A percentile compares a stretch with the other conserved stretches of the same genome.
These are phyloP conservation scores for Oryza meridionalis DNA, from an alignment of 176 grass and related monocot genomes.

Conservation along the genomic window DNA sequence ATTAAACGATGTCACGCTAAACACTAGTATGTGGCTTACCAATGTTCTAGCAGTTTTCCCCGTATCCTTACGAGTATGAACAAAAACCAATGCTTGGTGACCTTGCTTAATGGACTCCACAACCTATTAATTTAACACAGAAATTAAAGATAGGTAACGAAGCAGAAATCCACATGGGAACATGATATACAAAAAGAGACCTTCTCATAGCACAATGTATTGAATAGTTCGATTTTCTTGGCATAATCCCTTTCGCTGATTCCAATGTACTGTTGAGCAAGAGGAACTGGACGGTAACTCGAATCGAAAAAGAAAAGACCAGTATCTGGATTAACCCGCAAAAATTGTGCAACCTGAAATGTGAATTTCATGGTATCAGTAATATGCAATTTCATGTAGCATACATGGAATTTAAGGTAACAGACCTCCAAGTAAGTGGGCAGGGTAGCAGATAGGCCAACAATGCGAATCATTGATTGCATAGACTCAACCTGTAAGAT, in stretches of 20 bases:
- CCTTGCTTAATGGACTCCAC: constrained; percentile 94
- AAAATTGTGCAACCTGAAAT: constrained; percentile 94
- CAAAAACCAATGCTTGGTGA: constrained; percentile 94
- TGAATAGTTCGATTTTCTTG: constrained; percentile 76
- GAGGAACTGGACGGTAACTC: constrained; percentile 91
- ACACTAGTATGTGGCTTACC: constrained; percentile 39
- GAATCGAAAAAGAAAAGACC: constrained; percentile 95
- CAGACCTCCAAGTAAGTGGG: constrained; percentile 92
- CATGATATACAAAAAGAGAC: constrained; percentile 40
- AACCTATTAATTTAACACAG: constrained; percentile 47
- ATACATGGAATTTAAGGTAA: constrained; percentile 39
- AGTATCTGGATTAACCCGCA: constrained; percentile 82
- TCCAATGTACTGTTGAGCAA: constrained; percentile 96
- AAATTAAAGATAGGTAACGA: constrained; percentile 12
- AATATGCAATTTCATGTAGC: constrained; percentile 26
- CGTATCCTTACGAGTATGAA: constrained; percentile 96
- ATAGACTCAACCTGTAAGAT: constrained; percentile 91
- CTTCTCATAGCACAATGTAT: constrained; percentile 89
- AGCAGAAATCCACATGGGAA: constrained; percentile 24
- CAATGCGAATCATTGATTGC: constrained; percentile 99
- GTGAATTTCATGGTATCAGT: constrained; percentile 18
- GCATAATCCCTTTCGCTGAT: constrained; percentile 87
- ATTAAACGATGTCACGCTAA: not conserved
- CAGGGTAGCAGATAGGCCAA: constrained; percentile 92
- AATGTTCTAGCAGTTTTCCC: constrained; percentile 93